Base-by-base conservation (phyloP, 768 basidiomycete genomes). In the Lentinula guzmanii region DNA sequence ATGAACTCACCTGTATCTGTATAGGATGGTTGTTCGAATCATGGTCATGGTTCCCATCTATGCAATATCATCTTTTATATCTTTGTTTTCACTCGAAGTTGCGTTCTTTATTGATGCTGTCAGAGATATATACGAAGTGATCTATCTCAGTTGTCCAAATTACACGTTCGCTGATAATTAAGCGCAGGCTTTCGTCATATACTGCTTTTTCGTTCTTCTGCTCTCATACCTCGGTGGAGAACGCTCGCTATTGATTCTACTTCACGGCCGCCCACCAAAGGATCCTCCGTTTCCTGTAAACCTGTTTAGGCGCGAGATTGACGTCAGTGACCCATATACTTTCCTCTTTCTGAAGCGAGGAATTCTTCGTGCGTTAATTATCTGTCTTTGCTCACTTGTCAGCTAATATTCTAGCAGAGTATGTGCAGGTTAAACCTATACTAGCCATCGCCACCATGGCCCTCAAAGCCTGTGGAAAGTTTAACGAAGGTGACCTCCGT, bases 41-140 rank as follows among this genome's bases (percentile, higher is more conserved):
- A 94, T 98, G 91, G 64, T 98, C 66, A 98, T 98, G 95, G 92
- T 92, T 5, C 96, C 96, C 0, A 77, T 98, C 33, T 98, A 99
- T 71, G 93, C 86, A 1, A 78, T 98, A 33, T 82, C 97, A 0
- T 95, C 93, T 3, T 78, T 98, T 65, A 93, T 98, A 63, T 93
- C 96, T 0, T 79, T 99, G 43, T 93, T 95, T 76, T 97, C 95
- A 0, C 77, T 98, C 59, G 90, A 96, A 70, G 93, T 91, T 2
- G 97, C 97, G 0, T 98, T 98, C 77, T 88, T 97, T 63, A 95
- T 99, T 63, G 97, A 99, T 71, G 93, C 85, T 15, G 79, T 98
- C 63, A 83, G 97, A 46, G 97, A 98, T 72, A 84, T 99, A 15
- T 99, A 99, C 72, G 97, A 99, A 82, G 95, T 93, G 62, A 62